These are phyloP conservation scores for Cadophora luteo-olivacea DNA, from an alignment of 2,329 filamentous ascomycete species.

Conservation along the genomic window DNA sequence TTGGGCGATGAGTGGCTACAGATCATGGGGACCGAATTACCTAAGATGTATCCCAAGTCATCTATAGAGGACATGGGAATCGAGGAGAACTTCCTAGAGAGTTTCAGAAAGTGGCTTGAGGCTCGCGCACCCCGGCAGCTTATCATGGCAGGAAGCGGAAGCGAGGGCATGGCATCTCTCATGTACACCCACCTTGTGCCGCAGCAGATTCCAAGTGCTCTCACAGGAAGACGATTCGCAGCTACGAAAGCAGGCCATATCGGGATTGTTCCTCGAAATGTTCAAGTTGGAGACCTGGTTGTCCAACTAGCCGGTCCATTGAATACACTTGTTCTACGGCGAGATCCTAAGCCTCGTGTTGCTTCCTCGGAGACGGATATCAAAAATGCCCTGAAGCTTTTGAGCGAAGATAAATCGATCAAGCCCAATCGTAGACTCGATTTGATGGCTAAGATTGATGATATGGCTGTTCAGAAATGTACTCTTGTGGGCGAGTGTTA, in stretches of 20 bases:
- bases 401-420: not conserved
- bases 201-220: not conserved
- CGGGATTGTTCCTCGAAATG: slow-evolving; percentile 14
- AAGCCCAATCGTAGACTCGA: not conserved
- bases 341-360: not conserved
- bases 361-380: not conserved
- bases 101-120: slow-evolving; percentile 9
- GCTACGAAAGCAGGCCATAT: not conserved
- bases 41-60: not conserved
- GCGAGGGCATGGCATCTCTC: slow-evolving; percentile 10
- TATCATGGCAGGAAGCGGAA: slow-evolving; percentile 14
- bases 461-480: slow-evolving; percentile 11
- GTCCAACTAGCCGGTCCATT: slow-evolving; percentile 20
- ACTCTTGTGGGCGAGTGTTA: slow-evolving; percentile 22
- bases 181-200: slow-evolving; percentile 15
- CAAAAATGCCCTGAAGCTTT: not conserved
- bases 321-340: slow-evolving; percentile 8
- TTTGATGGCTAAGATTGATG: not conserved
- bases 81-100: not conserved
- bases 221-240: slow-evolving; percentile 5
- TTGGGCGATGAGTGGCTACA: not conserved
- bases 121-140: not conserved
- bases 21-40: not conserved
- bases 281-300: slow-evolving; percentile 13
- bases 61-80: not conserved